Base-by-base conservation (phyloP, 2,329 filamentous ascomycete genomes). In the Pseudopyricularia javanii region DNA sequence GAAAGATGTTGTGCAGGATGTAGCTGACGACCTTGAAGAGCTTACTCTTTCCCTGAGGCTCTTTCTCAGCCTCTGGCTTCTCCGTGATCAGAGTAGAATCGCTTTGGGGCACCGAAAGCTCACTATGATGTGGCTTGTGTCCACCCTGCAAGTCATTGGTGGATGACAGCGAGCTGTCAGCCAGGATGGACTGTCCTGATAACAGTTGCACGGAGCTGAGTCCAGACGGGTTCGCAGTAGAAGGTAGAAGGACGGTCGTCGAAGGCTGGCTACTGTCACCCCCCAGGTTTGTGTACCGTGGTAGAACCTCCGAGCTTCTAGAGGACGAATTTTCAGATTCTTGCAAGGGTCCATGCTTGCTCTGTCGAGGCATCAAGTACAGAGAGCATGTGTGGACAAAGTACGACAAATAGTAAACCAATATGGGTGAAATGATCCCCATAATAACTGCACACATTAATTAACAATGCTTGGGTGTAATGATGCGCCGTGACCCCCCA, bases 391-490 rank as follows among this genome's bases (percentile, higher is more conserved):
- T 56, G 35, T 68, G 65, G 0, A 66, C 34, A 0, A 58, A 54
- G 9, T 62, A 56, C 1, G 65, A 58, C 11, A 66, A 34, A 1
- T 56, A 24, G 51, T 65, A 68, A 2, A 66, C 59, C 0, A 58
- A 33, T 0, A 60, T 40, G 1, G 63, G 63, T 53, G 63, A 66
- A 48, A 67, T 52, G 15, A 66, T 20, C 6, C 64, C 66, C 9
- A 63, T 67, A 7, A 66, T 51, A 4, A 63, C 66, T 67, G 48
- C 4, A 11, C 43, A 40, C 7, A 17, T 4, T 17, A 11, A 24
- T 20, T 5, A 7, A 12, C 22, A 28, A 45, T 17, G 9, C 40
- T 24, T 12, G 40, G 24, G 12, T 14, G 22, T 12, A 20, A 24
- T 14, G 40, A 45, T 4, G 24, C 20, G 3, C 40, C 4, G 20